phyloP scores from a whole-genome alignment of 2,329 filamentous ascomycete species.

The Hirsutella minnesotensis region DNA sequence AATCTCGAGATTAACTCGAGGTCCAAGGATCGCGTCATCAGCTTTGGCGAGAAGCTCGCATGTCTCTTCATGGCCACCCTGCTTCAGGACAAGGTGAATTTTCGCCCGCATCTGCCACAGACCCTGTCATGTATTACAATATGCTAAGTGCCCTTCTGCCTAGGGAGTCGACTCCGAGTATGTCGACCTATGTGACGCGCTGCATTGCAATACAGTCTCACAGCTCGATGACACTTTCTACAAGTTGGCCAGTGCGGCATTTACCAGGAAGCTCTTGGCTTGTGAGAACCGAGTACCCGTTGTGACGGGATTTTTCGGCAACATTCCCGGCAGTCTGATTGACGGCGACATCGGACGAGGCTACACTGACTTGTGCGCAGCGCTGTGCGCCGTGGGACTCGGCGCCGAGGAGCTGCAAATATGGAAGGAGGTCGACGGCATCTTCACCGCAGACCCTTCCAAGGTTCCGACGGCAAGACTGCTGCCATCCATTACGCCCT shows the following conservation, averaged over 20 bases:
- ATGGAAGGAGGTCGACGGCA: constrained; percentile 98
- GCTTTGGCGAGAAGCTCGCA: constrained; percentile 90
- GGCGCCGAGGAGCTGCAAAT: constrained; percentile 83
- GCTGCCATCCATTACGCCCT: constrained; percentile 79
- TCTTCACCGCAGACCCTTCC: constrained; percentile 73
- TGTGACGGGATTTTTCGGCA: constrained; percentile 89
- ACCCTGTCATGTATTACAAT: too few species aligned
- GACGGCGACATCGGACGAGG: constrained; percentile 83
- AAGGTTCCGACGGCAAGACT: constrained; percentile 90
- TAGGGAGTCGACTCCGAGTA: constrained; percentile 75
- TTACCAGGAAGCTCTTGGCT: constrained; percentile 51
- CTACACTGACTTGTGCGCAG: constrained; percentile 93
- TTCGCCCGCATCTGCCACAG: not conserved
- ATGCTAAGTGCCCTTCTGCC: not conserved
- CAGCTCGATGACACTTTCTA: constrained; percentile 61
- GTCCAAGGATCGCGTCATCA: constrained; percentile 79
- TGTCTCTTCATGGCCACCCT: constrained; percentile 83
- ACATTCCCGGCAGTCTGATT: constrained; percentile 80
- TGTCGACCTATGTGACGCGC: constrained; percentile 74
- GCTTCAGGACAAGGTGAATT: constrained; percentile 55
- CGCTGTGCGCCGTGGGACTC: constrained; percentile 81
- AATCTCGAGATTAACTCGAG: constrained; percentile 66
- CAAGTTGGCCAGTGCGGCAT: constrained; percentile 45
- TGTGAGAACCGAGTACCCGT: constrained; percentile 63
- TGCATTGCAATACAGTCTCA: constrained; percentile 52